Base-by-base conservation (phyloP, 306 rosid species). In the Prunus salicina region DNA sequence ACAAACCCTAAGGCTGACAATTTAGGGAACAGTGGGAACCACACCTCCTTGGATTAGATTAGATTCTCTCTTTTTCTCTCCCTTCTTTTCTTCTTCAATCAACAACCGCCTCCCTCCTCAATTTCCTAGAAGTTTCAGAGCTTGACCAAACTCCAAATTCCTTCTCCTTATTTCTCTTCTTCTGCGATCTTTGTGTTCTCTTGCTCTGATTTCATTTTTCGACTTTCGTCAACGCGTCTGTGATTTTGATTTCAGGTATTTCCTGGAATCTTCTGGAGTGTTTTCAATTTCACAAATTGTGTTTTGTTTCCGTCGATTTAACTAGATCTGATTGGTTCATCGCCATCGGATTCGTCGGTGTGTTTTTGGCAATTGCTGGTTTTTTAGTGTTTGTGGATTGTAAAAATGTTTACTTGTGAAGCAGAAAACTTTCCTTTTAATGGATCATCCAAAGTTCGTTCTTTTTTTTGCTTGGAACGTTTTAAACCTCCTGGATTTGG, bases 241-340 rank as follows among this genome's bases (percentile, higher is more conserved):
- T 20, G 66, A 47, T 43, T 67, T 69, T 32, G 20, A 34, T 57
- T 66, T 71, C 64, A 25, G 71, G 69, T 18, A 69, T 73, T 72
- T 58, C 75, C 12, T 43, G 46, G 68, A 80, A 74, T 7, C 4
- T 55, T 56, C 32, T 43, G 64, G 70, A 49, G 15, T 47, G 22
- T 3, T 72, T 13, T 71, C 12, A 3, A 34, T 46, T 56, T 74
- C 19, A 0, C 11, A 0, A 38, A 24, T 73, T 30, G 32, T 57
- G 30, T 14, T 28, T 67, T 68, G 8, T 76, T 53, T 27, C 7
- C 34, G 30, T 58, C 53, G 10, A 46, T 3, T 16, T 18, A 3
- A 50, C 34, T 71, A 53, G 82, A 78, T 78, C 82, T 25, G 82
- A 51, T 20, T 18, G 7, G 12, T 52, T 25, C 46, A 47, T 49